Evolutionary conservation across 306 rosid genomes (phyloP), one percentile per base, ranked within the genome.

Genomic region (Carpinus viminea): DNA sequence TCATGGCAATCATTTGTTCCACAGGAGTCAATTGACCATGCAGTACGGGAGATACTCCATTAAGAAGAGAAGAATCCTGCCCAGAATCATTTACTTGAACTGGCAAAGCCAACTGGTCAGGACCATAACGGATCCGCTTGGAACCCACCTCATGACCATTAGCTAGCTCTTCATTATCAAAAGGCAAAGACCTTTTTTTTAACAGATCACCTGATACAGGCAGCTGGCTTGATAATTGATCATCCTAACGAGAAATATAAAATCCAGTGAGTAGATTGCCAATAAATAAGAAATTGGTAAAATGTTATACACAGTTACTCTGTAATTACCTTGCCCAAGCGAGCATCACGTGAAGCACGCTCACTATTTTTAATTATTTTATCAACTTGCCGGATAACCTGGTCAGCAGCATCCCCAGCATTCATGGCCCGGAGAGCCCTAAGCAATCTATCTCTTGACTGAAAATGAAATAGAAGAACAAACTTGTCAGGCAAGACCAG

Each of bases 331-430:
- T 89, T 95, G 80, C 64, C 83, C 79, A 79, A 74, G 77, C 96
- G 89, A 84, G 86, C 86, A 77, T 95, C 99, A 43, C 93, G 98
- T 18, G 76, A 64, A 75, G 83, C 88, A 51, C 98, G 97, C 81
- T 95, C 99, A 71, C 90, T 86, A 76, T 85, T 89, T 79, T 90
- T 95, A 57, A 93, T 82, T 87, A 90, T 85, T 85, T 89, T 95
- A 81, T 93, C 99, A 38, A 93, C 96, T 83, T 93, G 99, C 72
- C 98, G 89, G 82, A 95, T 88, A 56, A 89, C 98, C 84, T 93
- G 99, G 89, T 95, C 99, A 52, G 93, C 94, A 34, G 98, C 97
- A 73, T 95, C 99, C 70, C 97, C 99, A 24, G 96, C 98, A 90
- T 90, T 90, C 88, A 95, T 91, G 76, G 91, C 89, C 73, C 99